Percentiles rank a stretch among this genome's conserved stretches.
Evolutionary conservation across 2,329 filamentous ascomycete species (phyloP).

Genomic region (Talaromyces sp.): DNA sequence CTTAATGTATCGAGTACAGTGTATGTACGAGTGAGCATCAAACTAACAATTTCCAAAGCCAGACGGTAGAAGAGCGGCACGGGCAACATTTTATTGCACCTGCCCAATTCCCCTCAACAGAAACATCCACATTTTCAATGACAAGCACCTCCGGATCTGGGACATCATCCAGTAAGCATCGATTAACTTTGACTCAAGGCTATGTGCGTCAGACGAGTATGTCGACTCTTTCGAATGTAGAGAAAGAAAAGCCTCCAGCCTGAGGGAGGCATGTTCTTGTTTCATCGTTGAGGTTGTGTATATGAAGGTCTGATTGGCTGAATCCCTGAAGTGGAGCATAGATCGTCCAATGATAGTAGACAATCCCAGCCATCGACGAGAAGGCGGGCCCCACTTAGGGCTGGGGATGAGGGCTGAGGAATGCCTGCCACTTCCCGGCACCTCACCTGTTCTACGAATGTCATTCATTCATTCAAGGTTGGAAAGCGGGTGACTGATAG

Average conservation of each 20-base stretch:
- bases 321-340: background rate
- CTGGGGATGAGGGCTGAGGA: background rate
- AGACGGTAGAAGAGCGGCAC: background rate
- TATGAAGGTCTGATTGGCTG: background rate
- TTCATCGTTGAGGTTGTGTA: background rate
- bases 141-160: background rate
- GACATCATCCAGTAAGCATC: too few relatives aligned
- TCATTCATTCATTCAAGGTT: background rate
- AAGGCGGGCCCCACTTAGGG: slow-evolving; percentile 1
- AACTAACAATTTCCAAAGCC: too few relatives aligned
- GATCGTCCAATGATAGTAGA: background rate
- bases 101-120: background rate
- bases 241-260: background rate
- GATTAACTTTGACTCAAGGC: too few relatives aligned
- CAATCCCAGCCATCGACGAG: background rate
- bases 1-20: background rate
- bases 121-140: background rate
- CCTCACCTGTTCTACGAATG: background rate
- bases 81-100: background rate
- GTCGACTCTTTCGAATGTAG: background rate
- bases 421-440: slow-evolving; percentile 6
- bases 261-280: background rate
- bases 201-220: background rate
- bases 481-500: background rate
- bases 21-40: background rate